Conservation (phyloP, 352 stramenopile genomes). For the Elongisporangium prolatum region DNA sequence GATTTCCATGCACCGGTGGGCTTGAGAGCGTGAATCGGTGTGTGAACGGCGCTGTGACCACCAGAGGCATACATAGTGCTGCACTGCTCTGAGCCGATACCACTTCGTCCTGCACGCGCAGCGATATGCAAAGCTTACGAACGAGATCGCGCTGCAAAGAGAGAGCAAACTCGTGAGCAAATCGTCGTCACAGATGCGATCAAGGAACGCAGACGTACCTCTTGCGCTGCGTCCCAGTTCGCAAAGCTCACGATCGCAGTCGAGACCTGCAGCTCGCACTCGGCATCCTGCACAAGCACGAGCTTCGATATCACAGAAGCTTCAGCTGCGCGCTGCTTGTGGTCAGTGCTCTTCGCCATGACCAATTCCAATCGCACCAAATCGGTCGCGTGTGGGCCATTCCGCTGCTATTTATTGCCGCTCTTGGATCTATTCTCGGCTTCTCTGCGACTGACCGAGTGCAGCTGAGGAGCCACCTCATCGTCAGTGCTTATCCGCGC, state of each 20-base stretch:
- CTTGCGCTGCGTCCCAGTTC: not conserved
- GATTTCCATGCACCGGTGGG: constrained; percentile 2
- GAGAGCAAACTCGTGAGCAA: not conserved
- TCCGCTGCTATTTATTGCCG: not conserved
- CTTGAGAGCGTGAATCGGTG: constrained; percentile 31
- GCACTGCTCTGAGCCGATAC: not conserved
- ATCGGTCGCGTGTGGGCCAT: not conserved
- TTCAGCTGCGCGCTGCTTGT: not conserved
- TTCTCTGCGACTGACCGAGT: not conserved
- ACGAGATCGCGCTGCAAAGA: not conserved
- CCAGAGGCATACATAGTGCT: constrained; percentile 22
- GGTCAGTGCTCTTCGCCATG: not conserved
- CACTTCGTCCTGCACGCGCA: constrained; percentile 1
- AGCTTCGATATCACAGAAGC: constrained; percentile 2
- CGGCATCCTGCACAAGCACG: constrained; percentile 7
- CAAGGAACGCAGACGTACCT: not conserved
- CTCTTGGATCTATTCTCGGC: not conserved
- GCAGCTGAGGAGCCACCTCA: not conserved
- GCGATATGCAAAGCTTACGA: constrained; percentile 6
- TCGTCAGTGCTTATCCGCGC: not conserved
- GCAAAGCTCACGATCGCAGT: constrained; percentile 2
- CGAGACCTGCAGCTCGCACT: constrained; percentile 3
- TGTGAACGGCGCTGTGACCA: constrained; percentile 48
- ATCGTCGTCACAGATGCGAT: not conserved
- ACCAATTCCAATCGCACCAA: not conserved